Conservation (phyloP, 768 basidiomycete species). For the Boletus barrowsii region DNA sequence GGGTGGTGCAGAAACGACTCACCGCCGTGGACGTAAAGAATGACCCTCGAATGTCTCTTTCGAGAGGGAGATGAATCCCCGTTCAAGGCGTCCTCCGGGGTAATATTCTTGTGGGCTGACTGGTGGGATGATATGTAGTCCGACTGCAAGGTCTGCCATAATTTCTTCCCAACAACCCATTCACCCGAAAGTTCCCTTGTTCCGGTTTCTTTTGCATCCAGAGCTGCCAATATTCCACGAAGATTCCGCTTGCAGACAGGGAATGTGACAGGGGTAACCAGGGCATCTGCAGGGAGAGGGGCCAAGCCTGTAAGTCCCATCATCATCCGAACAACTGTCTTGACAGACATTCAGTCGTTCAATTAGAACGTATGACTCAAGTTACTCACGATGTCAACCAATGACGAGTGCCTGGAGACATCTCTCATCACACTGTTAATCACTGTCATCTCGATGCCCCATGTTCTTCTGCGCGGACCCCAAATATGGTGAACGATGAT, state of each 20-base stretch:
- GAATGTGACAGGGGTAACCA: conserved; percentile 94
- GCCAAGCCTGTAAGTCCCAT: conserved; percentile 80
- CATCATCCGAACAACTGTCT: conserved; percentile 53
- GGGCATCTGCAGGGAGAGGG: conserved; percentile 87
- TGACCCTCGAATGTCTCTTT: conserved; percentile 68
- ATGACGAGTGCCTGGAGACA: conserved; percentile 71
- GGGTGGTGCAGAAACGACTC: conserved; percentile 20
- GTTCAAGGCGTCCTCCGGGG: conserved; percentile 16
- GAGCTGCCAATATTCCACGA: conserved; percentile 73
- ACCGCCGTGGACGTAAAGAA: conserved; percentile 96
- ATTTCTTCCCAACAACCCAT: conserved; percentile 92
- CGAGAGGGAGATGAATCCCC: conserved; percentile 14
- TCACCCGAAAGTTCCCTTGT: conserved; percentile 83
- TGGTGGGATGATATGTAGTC: conserved; percentile 64
- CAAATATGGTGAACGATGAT: conserved; percentile 76
- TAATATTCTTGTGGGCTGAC: conserved; percentile 19
- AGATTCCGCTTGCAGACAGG: conserved; percentile 68
- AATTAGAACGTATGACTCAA: background rate
- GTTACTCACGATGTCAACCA: conserved; percentile 74
- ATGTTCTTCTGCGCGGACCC: conserved; percentile 86
- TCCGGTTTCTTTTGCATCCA: conserved; percentile 75
- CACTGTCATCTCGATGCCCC: conserved; percentile 95
- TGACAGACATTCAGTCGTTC: conserved; percentile 2
- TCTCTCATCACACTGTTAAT: conserved; percentile 84
- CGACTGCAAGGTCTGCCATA: conserved; percentile 83